Base-by-base conservation (phyloP, 768 basidiomycete genomes). In the Tylopilus plumbeoviolaceoides region DNA sequence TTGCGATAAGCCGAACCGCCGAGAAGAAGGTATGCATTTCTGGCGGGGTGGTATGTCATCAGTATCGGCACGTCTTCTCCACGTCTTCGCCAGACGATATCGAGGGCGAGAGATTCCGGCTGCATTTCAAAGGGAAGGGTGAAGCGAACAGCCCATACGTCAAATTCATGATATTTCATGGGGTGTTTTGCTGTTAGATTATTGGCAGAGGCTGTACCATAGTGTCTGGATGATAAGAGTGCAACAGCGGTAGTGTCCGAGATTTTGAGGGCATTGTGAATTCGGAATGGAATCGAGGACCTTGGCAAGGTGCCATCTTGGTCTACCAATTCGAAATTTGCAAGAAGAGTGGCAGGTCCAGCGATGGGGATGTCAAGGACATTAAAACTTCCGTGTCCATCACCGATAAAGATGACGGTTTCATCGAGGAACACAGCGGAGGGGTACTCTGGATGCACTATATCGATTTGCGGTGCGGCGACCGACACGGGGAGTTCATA, bases 31-130 rank as follows among this genome's bases (percentile, higher is more conserved):
- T 83, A 81, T 1, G 77, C 65, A 8, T 74, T 63, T 23, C 73
- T 70, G 15, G 73, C 60, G 18, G 69, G 62, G 50, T 81, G 70
- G 63, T 83, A 85, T 2, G 71, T 64, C 28, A 76, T 70, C 44
- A 80, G 80, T 17, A 84, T 68, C 0, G 89, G 90, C n/a, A 89
- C 83, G 54, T 85, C 82, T 48, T 78, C 73, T 4, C 89, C 88
- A 38, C 80, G 77, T 30, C 84, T 76, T 57, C 78, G 84, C 89
- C 88, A 91, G n/a, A 79, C 23, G 39, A 87, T 70, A 31, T 83
- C 74, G 47, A 89, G 61, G 7, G 72, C 59, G 4, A 65, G 66
- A 7, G 69, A 62, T 28, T 70, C 66, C 46, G 62, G 25, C 6
- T 63, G 60, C 9, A 63, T 63, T n/a, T 70, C 57, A 28, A 78